Evolutionary conservation across 768 basidiomycete genomes (phyloP), one percentile per base, ranked within the genome.

Genomic region (Leucocoprinus birnbaumii): DNA sequence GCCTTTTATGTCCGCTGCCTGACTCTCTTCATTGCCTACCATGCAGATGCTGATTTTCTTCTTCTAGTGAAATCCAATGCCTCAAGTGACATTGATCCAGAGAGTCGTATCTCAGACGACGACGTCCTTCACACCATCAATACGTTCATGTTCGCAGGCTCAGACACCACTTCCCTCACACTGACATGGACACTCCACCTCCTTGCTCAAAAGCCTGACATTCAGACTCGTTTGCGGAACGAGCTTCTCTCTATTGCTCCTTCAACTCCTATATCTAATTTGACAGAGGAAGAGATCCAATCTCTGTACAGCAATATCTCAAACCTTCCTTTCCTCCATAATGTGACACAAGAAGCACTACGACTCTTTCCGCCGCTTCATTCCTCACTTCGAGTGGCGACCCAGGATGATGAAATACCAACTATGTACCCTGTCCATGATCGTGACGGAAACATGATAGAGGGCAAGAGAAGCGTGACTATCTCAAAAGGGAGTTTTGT

Each of bases 111-210:
- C 60, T 88, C 92, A 0, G 94, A 97, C 63, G 84, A 88, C 26
- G 94, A 96, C 62, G 86, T 95, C 48, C 75, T 94, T 10, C 76
- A 91, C 63, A 93, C 85, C 56, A 85, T 95, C 68, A 91, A 89
- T 61, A 94, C 92, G 0, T 89, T 95, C 67, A 84, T 94, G 78
- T 92, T 94, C 65, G 91, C 89, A 19, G 94, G 94, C 3, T 91
- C 93, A 11, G 92, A 95, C 63, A 91, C 92, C 0, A 87, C 87
- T 10, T 89, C 89, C 2, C 81, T 94, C 25, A 80, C 86, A 3
- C 70, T 96, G 42, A 90, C 90, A 0, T 97, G 94, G 94, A 85
- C 86, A 1, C 68, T 96, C n/a, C 73, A 85, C 55, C 72, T 89
- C 14, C 79, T 97, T 37, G 84, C 91, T 0, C 76, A 80, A 61